phyloP scores from a whole-genome alignment of 768 basidiomycete species.

The Termitomyces sp. region DNA sequence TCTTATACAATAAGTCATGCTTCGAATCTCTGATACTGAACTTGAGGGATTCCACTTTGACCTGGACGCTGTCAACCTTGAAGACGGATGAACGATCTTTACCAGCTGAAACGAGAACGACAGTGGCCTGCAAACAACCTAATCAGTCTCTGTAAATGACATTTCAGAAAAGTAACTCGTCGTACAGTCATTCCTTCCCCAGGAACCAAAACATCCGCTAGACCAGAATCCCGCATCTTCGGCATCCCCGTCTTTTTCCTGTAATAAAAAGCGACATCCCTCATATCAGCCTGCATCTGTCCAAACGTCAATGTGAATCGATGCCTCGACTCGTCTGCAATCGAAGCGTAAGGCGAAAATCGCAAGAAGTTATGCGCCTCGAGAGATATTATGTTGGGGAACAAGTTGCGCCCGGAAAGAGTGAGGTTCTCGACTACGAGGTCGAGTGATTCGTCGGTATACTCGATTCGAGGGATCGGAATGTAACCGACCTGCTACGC shows the following conservation, averaged over 20 bases:
- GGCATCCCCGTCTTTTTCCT: slow-evolving; percentile 79
- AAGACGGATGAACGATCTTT: slow-evolving; percentile 67
- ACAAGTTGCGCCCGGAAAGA: slow-evolving; percentile 80
- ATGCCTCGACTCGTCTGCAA: slow-evolving; percentile 59
- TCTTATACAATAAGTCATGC: slow-evolving; percentile 86
- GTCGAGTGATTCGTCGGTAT: slow-evolving; percentile 81
- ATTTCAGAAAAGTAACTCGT: slow-evolving; percentile 9
- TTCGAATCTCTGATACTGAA: slow-evolving; percentile 90
- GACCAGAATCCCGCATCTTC: slow-evolving; percentile 73
- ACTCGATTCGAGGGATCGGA: slow-evolving; percentile 92
- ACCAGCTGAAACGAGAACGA: slow-evolving; percentile 54
- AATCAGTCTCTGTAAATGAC: neutral
- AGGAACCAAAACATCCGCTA: slow-evolving; percentile 82
- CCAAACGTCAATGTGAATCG: slow-evolving; percentile 67
- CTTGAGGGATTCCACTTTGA: slow-evolving; percentile 83
- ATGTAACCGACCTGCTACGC: slow-evolving; percentile 58
- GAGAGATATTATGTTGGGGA: slow-evolving; percentile 71
- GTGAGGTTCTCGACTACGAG: slow-evolving; percentile 93
- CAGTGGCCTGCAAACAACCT: slow-evolving; percentile 34
- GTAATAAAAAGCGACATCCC: slow-evolving; percentile 91
- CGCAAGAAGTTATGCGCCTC: slow-evolving; percentile 80
- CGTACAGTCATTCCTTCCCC: slow-evolving; percentile 73
- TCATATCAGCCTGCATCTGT: slow-evolving; percentile 92
- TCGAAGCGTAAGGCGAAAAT: slow-evolving; percentile 71
- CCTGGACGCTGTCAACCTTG: slow-evolving; percentile 62